Base-by-base conservation (phyloP, 495 filamentous ascomycete species). In the Podospora sp. region DNA sequence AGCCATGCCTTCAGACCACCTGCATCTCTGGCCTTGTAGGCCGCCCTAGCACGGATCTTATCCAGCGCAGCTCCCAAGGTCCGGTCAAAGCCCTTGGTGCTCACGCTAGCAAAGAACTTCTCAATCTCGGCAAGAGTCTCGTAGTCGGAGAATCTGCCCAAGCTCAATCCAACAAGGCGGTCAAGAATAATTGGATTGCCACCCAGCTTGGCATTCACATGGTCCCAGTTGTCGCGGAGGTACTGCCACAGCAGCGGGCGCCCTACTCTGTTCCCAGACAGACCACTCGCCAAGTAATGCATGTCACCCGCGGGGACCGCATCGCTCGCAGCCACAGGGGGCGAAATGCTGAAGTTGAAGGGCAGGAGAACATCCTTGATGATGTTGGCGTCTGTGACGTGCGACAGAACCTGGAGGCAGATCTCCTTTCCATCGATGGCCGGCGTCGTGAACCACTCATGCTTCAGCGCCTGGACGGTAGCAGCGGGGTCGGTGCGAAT, bases 341-440 rank as follows among this genome's bases (percentile, higher is more conserved):
- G 92, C 78, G 70, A 96, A 83, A 72, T 84, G 78, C 89, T 88
- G 65, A 89, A 93, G 78, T 97, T 90, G 73, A 93, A 88, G 69
- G 94, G 92, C 27, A 91, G 81, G 63, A 97, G 80, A 71, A 90
- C 90, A 22, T 89, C 82, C 21, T 86, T 79, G 60, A 92, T 87
- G 51, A 97, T 80, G 7, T 86, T 86, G 2, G 84, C 76, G 52
- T 91, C 85, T 65, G 89, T 88, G 21, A 89, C 88, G 57, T 91
- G 89, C 52, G 93, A 93, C 63, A 98, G 84, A 5, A 90, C 85
- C 52, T 85, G 79, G 11, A 99, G 84, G 70, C 87, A 88, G 62
- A 94, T 91, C 72, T 98, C 94, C 77, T 92, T 93, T 65, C 92
- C 93, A 72, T 97, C 95, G 33, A 97, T 87, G 7, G 93, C 89